Evolutionary conservation across 2,329 filamentous ascomycete genomes (phyloP).

Genomic region (Sporothrix variecibatus): DNA sequence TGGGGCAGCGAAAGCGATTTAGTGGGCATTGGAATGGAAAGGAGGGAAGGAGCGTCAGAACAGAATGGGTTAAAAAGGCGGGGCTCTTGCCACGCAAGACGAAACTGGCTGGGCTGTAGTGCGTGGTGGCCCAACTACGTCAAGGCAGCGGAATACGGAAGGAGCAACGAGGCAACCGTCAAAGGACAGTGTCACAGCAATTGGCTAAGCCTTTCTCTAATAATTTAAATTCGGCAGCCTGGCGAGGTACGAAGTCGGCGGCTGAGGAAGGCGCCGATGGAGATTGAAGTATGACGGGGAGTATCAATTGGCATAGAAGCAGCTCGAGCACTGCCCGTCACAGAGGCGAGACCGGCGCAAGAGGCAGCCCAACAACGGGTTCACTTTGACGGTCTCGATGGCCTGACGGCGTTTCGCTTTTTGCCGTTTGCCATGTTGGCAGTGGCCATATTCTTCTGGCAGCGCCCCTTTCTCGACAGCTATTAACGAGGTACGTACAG

Average conservation of each 20-base stretch:
- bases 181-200: neutral
- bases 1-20: slow-evolving; percentile 16
- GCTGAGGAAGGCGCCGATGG: neutral
- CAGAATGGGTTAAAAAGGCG: slow-evolving; percentile 18
- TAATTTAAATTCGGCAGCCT: slow-evolving; percentile 9
- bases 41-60: neutral
- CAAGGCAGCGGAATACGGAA: neutral
- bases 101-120: neutral
- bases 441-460: neutral
- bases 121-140: slow-evolving; percentile 12
- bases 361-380: slow-evolving; percentile 16
- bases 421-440: neutral
- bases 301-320: neutral
- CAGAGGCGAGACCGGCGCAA: neutral
- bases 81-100: slow-evolving; percentile 19
- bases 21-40: neutral
- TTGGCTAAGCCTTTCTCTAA: neutral
- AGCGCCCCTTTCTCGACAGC: neutral
- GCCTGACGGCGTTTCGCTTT: neutral
- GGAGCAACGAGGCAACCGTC: neutral
- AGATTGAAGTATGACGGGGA: neutral
- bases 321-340: neutral
- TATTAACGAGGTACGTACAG: neutral
- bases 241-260: neutral
- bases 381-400: neutral